Conservation (phyloP, 2,329 filamentous ascomycete species). For the Xylariaceae sp. region DNA sequence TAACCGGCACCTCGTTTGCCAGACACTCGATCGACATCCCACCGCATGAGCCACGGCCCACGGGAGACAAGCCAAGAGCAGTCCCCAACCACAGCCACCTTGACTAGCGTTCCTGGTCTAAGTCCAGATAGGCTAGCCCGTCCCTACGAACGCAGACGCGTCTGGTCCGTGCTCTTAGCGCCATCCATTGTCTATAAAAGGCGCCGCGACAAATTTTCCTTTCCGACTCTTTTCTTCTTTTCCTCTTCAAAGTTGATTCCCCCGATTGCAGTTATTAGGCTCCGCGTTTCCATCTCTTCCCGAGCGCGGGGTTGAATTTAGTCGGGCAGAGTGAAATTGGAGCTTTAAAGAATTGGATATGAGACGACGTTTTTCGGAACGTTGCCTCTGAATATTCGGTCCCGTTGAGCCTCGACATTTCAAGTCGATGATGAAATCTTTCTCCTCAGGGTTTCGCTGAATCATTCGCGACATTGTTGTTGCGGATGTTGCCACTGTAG, state of each 20-base stretch:
- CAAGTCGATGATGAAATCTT: background rate
- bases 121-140: background rate
- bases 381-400: conserved; percentile 47
- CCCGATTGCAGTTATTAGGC: conserved; percentile 52
- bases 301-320: conserved; percentile 51
- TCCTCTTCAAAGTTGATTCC: conserved; percentile 49
- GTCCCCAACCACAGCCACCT: background rate
- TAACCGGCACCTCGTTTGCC: no score
- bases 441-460: background rate
- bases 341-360: conserved; percentile 61
- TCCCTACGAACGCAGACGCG: background rate
- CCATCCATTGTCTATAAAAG: conserved; percentile 10
- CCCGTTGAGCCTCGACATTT: conserved; percentile 49
- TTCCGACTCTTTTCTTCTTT: conserved; percentile 24
- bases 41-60: background rate
- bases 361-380: conserved; percentile 35
- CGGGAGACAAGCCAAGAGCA: background rate
- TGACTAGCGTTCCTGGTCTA: background rate
- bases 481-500: background rate
- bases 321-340: conserved; percentile 54
- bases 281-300: conserved; percentile 38
- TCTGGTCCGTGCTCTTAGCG: conserved; percentile 15
- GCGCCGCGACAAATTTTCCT: conserved; percentile 8
- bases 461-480: background rate
- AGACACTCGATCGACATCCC: no score